These are phyloP conservation scores for Geotrichum klebahnii DNA, from an alignment of 1,139 yeast species.

Conservation along the genomic window DNA sequence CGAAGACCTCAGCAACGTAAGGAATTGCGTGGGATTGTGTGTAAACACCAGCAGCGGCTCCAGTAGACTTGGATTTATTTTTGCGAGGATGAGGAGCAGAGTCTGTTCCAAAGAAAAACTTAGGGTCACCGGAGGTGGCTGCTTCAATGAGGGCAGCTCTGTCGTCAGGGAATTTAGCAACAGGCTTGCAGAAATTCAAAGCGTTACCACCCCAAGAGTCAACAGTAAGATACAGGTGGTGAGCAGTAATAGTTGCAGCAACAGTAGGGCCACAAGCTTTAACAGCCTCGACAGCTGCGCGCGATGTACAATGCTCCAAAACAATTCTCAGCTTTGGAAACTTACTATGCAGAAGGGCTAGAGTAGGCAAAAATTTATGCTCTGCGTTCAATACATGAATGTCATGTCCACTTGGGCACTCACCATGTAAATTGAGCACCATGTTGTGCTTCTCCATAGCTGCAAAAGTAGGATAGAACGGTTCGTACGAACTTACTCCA, in stretches of 20 bases:
- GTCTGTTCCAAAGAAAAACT: conserved; percentile 94
- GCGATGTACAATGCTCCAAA: conserved; percentile 92
- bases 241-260: conserved; percentile 94
- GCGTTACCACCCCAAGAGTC: conserved; percentile 98
- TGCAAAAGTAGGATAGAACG: conserved; percentile 81
- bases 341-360: conserved; percentile 67
- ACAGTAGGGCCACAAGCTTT: conserved; percentile 67
- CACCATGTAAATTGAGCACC: conserved; percentile 90
- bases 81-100: conserved; percentile 93
- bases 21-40: conserved; percentile 81
- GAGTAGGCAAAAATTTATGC: conserved; percentile 86
- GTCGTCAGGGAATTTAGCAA: conserved; percentile 87
- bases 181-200: conserved; percentile 93
- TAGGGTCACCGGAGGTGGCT: conserved; percentile 87
- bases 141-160: conserved; percentile 75
- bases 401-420: conserved; percentile 59
- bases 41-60: conserved; percentile 96
- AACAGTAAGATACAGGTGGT: conserved; percentile 80
- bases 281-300: conserved; percentile 77
- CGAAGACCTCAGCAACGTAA: conserved; percentile 85
- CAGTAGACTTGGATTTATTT: conserved; percentile 68
- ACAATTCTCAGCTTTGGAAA: conserved; percentile 86
- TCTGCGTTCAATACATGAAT: conserved; percentile 93
- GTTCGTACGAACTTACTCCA: conserved; percentile 87
- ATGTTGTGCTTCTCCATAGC: conserved; percentile 77